These are phyloP conservation scores for Dothideomycetidae sp. DNA, from an alignment of 2,329 filamentous ascomycete genomes.

Conservation along the genomic window DNA sequence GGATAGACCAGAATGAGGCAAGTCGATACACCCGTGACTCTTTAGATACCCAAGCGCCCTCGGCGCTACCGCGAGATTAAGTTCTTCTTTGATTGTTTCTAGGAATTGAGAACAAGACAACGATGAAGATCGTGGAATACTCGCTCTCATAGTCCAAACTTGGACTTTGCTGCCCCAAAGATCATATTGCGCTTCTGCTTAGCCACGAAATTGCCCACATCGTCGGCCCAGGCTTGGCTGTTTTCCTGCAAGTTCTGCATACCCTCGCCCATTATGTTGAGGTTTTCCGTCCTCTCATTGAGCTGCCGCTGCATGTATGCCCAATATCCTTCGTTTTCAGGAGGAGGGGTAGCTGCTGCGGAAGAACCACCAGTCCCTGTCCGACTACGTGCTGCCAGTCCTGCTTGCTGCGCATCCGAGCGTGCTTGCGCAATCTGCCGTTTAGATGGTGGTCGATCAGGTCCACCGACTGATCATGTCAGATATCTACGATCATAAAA, in stretches of 20 bases:
- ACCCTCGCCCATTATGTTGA: slow-evolving; percentile 67
- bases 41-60: no score
- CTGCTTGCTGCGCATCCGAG: slow-evolving; percentile 51
- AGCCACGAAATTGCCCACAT: slow-evolving; percentile 73
- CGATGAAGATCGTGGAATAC: background rate
- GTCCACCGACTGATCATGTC: slow-evolving; percentile 48
- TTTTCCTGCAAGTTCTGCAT: slow-evolving; percentile 73
- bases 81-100: no score
- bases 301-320: slow-evolving; percentile 77
- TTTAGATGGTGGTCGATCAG: slow-evolving; percentile 76
- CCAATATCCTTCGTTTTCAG: slow-evolving; percentile 48
- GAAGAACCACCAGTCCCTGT: slow-evolving; percentile 18
- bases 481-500: slow-evolving; percentile 2
- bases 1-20: no score
- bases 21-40: no score
- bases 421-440: slow-evolving; percentile 70
- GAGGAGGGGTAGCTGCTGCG: slow-evolving; percentile 13
- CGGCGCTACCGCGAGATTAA: no score
- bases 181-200: slow-evolving; percentile 80
- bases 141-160: slow-evolving; percentile 1
- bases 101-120: background rate
- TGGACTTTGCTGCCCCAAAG: slow-evolving; percentile 36
- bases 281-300: slow-evolving; percentile 77
- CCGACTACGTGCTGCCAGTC: slow-evolving; percentile 24
- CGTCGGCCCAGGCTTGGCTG: slow-evolving; percentile 71